Evolutionary conservation across 208 protist species (phyloP).

Genomic region (Trypanosomatidae sp.): DNA sequence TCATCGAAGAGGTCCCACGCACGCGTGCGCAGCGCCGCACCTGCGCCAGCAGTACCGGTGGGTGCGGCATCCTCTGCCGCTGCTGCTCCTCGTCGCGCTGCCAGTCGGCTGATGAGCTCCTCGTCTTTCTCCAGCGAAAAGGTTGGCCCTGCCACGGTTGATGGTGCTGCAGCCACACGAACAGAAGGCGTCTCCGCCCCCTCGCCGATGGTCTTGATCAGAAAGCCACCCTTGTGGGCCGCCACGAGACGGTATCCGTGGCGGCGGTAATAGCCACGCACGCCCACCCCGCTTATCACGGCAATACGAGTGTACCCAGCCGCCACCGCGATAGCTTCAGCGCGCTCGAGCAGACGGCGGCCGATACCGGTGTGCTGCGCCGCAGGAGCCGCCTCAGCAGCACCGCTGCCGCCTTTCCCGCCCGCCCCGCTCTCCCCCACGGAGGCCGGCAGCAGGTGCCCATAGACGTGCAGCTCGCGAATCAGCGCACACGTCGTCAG

Average conservation of each 20-base stretch:
- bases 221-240: slow-evolving; percentile 50
- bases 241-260: slow-evolving; percentile 90
- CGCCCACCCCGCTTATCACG: slow-evolving; percentile 98
- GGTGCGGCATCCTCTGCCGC: no score
- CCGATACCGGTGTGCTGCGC: slow-evolving; percentile 98
- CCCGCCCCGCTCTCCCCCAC: neutral
- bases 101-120: no score
- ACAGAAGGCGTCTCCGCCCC: no score
- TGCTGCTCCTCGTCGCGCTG: slow-evolving; percentile 16
- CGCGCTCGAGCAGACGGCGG: slow-evolving; percentile 95
- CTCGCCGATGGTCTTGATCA: no score
- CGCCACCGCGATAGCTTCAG: slow-evolving; percentile 94
- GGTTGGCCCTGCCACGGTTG: no score
- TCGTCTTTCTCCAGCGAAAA: no score
- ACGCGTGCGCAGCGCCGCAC: slow-evolving; percentile 7
- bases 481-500: slow-evolving; percentile 93
- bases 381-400: slow-evolving; percentile 40
- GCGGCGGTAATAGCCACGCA: slow-evolving; percentile 97
- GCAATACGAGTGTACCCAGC: slow-evolving; percentile 92
- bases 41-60: slow-evolving; percentile 9
- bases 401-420: no score
- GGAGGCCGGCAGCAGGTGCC: slow-evolving; percentile 67
- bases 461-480: slow-evolving; percentile 98
- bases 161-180: no score
- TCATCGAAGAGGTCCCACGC: no score